These are phyloP conservation scores for Vitis hybrid DNA, from an alignment of 177 flowering plant species.

Conservation along the genomic window DNA sequence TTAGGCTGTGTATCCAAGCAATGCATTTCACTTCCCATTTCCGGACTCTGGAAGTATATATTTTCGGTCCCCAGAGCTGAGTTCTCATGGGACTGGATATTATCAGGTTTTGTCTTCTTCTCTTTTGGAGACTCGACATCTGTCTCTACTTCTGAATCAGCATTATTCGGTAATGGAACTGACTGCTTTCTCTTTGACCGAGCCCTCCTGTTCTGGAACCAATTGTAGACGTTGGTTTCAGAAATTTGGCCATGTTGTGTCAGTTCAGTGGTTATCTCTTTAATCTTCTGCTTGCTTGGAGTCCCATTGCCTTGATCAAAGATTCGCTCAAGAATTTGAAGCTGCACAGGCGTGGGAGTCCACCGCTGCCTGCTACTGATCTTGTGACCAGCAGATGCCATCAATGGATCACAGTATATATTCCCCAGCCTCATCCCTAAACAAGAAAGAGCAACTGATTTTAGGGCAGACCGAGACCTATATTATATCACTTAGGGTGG, in stretches of 20 bases:
- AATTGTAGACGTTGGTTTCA: slow-evolving; percentile 90
- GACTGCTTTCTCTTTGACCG: slow-evolving; percentile 75
- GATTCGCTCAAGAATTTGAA: slow-evolving; percentile 83
- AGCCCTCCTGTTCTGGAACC: slow-evolving; percentile 97
- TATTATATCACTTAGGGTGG: too few relatives aligned
- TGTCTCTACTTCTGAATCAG: slow-evolving; percentile 30
- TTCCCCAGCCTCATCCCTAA: slow-evolving; percentile 77
- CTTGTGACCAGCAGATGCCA: slow-evolving; percentile 65
- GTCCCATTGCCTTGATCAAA: slow-evolving; percentile 85
- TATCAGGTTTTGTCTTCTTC: slow-evolving; percentile 21
- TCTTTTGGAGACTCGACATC: slow-evolving; percentile 20
- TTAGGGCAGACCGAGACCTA: too few relatives aligned
- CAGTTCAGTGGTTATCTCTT: slow-evolving; percentile 58
- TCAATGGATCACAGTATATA: slow-evolving; percentile 74
- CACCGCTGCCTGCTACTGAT: slow-evolving; percentile 84
- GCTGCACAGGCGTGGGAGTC: slow-evolving; percentile 91
- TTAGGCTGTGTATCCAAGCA: slow-evolving; percentile 38
- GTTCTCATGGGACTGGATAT: slow-evolving; percentile 10
- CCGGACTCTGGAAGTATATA: slow-evolving; percentile 16
- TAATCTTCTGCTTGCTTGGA: slow-evolving; percentile 76
- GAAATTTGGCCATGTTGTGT: slow-evolving; percentile 86
- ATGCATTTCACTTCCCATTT: slow-evolving; percentile 16
- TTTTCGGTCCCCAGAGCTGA: slow-evolving; percentile 8
- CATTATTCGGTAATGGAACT: slow-evolving; percentile 24
- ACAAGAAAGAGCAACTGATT: slow-evolving; percentile 9